Conservation (phyloP, 352 stramenopile species). For the Globisporangium abappressorium region DNA sequence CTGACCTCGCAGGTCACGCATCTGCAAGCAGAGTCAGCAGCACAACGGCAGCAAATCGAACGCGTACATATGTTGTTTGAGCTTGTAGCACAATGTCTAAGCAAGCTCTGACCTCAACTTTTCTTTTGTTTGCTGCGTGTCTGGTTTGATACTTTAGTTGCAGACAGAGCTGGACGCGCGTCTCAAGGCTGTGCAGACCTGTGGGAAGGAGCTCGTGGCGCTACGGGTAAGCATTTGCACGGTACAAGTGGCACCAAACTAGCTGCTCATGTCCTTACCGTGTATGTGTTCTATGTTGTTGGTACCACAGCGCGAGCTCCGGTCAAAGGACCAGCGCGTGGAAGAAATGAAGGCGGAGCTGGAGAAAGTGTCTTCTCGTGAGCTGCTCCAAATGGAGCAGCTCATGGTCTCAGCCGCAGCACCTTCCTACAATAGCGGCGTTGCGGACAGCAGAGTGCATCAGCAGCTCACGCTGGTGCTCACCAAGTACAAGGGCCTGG, state of each 20-base stretch:
- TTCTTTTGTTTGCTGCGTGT: not conserved
- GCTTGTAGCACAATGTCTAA: not conserved
- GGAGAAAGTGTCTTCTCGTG: constrained; percentile 29
- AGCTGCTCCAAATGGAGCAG: constrained; percentile 40
- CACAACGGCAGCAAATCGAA: constrained; percentile 47
- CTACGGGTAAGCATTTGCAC: constrained; percentile 34
- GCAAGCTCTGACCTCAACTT: not conserved
- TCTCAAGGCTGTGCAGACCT: constrained; percentile 52
- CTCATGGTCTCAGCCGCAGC: constrained; percentile 13
- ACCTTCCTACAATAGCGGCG: constrained; percentile 17
- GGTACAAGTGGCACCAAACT: not conserved
- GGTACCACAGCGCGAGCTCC: constrained; percentile 38
- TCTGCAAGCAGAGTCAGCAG: constrained; percentile 44
- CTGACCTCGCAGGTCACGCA: constrained; percentile 42
- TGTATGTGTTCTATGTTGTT: constrained; percentile 3
- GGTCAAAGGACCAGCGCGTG: constrained; percentile 43
- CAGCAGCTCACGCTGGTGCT: constrained; percentile 58
- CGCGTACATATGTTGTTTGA: constrained; percentile 21
- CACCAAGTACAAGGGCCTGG: constrained; percentile 66
- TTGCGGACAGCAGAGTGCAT: constrained; percentile 18
- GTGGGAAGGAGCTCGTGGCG: constrained; percentile 57
- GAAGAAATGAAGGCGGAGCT: constrained; percentile 32
- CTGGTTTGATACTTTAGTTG: constrained; percentile 31
- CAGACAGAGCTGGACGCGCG: constrained; percentile 55
- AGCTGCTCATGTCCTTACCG: not conserved